These are phyloP conservation scores for apple (Malus domestica) DNA, from an alignment of 306 rosid genomes.

Conservation along the genomic window DNA sequence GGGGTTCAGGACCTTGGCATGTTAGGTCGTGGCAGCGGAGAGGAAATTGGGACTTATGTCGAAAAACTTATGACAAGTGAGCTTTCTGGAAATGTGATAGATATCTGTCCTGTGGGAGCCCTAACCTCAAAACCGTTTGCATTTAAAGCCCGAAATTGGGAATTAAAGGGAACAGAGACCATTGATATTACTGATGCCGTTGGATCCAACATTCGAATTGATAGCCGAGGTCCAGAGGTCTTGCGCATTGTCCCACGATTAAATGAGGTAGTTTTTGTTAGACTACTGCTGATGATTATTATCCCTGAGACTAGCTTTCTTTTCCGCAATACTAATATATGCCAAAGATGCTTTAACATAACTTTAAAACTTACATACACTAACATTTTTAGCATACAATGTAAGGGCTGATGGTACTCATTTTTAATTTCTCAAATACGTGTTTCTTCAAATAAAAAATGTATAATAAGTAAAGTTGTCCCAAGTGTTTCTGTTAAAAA, in stretches of 20 bases:
- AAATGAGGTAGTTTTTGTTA: constrained; percentile 60
- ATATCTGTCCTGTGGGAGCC: constrained; percentile 98
- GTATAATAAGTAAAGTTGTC: too few relatives aligned
- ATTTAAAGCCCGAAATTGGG: constrained; percentile 97
- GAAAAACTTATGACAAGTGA: constrained; percentile 96
- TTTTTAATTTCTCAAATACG: background rate
- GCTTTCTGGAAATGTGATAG: constrained; percentile 97
- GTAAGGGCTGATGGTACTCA: background rate
- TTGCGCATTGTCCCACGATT: constrained; percentile 90
- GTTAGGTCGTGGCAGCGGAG: constrained; percentile 99
- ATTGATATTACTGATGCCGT: constrained; percentile 99
- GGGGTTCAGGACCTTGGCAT: constrained; percentile 99
- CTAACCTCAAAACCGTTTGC: constrained; percentile 98
- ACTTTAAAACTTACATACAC: background rate
- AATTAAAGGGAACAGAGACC: constrained; percentile 86
- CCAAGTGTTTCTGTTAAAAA: too few relatives aligned
- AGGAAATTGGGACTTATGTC: constrained; percentile 97
- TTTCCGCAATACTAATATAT: background rate
- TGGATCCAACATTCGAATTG: constrained; percentile 94
- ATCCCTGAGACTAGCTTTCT: background rate
- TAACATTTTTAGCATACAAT: background rate
- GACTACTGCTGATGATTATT: background rate
- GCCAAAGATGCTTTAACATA: background rate
- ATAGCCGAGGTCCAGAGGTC: constrained; percentile 96
- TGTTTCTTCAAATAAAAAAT: too few relatives aligned